phyloP scores from a whole-genome alignment of 2,329 filamentous ascomycete genomes.

The Paecilomyces variotii region DNA sequence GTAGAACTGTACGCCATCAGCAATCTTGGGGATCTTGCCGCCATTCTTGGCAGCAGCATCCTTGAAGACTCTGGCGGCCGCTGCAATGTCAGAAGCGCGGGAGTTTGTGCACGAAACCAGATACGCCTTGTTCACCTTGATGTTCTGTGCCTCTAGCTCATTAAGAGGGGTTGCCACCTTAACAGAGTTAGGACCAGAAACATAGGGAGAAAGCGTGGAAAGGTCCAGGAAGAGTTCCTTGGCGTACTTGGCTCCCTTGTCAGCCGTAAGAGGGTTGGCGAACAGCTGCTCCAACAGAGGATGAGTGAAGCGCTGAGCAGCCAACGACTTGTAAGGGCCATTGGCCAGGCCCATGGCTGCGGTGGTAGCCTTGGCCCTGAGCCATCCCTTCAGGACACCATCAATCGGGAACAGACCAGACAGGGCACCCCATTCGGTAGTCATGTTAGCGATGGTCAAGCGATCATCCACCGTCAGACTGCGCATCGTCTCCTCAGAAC shows the following conservation, averaged over 20 bases:
- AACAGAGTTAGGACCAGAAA: slow-evolving; percentile 84
- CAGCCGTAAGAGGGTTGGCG: slow-evolving; percentile 58
- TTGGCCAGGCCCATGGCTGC: slow-evolving; percentile 53
- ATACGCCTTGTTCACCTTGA: slow-evolving; percentile 76
- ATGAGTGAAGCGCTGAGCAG: slow-evolving; percentile 60
- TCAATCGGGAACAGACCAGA: slow-evolving; percentile 77
- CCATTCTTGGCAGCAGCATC: slow-evolving; percentile 57
- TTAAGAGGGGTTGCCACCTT: slow-evolving; percentile 73
- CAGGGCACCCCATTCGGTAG: slow-evolving; percentile 71
- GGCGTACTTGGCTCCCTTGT: slow-evolving; percentile 70
- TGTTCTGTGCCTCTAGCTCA: slow-evolving; percentile 64
- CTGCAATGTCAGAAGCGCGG: slow-evolving; percentile 68
- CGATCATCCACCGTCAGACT: slow-evolving; percentile 66
- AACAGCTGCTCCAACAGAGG: slow-evolving; percentile 64
- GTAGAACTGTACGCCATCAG: slow-evolving; percentile 73
- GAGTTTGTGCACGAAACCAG: slow-evolving; percentile 87
- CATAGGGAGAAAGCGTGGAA: slow-evolving; percentile 72
- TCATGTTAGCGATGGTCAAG: slow-evolving; percentile 67
- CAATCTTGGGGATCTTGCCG: slow-evolving; percentile 61
- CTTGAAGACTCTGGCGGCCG: slow-evolving; percentile 77
- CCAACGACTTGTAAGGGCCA: slow-evolving; percentile 38
- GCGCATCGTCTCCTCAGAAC: slow-evolving; percentile 66
- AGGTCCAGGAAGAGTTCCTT: slow-evolving; percentile 78
- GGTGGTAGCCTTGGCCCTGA: slow-evolving; percentile 66
- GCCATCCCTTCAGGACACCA: slow-evolving; percentile 60